Conservation (phyloP, 148 eudicot species). For the Amaranthus hypochondriacus region DNA sequence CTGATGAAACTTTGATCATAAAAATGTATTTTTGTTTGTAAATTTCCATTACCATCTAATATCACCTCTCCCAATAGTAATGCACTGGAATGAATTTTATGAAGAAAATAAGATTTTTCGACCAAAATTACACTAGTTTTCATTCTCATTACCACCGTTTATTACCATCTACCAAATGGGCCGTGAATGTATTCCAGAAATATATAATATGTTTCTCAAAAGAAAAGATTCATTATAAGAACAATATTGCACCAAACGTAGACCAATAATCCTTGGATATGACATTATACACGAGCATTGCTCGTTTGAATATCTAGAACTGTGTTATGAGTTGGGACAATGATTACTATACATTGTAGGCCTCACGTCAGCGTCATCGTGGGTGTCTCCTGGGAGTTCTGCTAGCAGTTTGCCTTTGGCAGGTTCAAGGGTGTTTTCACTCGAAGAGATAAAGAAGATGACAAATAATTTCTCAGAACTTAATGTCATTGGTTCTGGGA, state of each 20-base stretch:
- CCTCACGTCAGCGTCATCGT: constrained; percentile 26
- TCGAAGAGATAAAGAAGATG: constrained; percentile 38
- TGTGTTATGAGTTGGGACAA: neutral
- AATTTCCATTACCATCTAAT: no score
- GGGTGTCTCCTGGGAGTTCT: constrained; percentile 35
- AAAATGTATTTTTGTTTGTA: no score
- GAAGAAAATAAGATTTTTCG: no score
- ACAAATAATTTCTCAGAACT: constrained; percentile 36
- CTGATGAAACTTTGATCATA: no score
- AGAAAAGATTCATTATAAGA: neutral
- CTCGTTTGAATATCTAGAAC: neutral
- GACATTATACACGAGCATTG: neutral
- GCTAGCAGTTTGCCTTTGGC: constrained; percentile 32
- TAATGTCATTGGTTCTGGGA: constrained; percentile 37
- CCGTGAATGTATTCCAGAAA: no score
- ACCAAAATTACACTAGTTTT: no score
- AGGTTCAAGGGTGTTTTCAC: constrained; percentile 39
- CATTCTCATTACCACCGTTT: no score
- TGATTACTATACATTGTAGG: neutral
- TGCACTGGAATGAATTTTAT: no score
- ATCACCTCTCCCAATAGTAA: no score
- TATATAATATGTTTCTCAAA: neutral
- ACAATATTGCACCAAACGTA: neutral
- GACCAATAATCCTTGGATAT: neutral
- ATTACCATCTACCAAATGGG: no score